Conservation (phyloP, 306 rosid species). For the Gleditsia sinensis region DNA sequence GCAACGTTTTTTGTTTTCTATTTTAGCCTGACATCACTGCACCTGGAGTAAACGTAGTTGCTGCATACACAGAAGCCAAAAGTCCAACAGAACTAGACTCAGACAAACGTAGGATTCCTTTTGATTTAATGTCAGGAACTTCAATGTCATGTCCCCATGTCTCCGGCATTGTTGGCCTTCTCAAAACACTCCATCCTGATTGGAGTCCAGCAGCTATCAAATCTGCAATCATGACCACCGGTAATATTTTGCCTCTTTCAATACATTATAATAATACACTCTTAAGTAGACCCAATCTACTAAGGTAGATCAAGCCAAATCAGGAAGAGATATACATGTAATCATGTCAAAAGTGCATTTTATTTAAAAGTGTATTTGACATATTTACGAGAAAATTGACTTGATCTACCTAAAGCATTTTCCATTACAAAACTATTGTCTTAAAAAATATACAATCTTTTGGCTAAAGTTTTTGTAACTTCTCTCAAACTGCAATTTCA, state of each 20-base stretch:
- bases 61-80: slow-evolving; percentile 41
- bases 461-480: no score
- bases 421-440: no score
- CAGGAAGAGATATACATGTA: no score
- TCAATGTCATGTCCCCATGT: slow-evolving; percentile 70
- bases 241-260: slow-evolving; percentile 11
- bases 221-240: slow-evolving; percentile 79
- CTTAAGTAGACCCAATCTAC: no score
- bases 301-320: no score
- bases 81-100: slow-evolving; percentile 28
- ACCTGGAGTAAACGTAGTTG: slow-evolving; percentile 63
- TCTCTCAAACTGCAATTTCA: slow-evolving; percentile 18
- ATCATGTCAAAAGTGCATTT: no score
- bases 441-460: neutral
- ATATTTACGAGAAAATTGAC: no score
- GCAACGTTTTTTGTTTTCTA: neutral
- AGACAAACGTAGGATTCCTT: slow-evolving; percentile 48
- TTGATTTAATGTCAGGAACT: slow-evolving; percentile 44
- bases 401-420: no score
- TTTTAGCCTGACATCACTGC: slow-evolving; percentile 68
- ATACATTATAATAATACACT: no score
- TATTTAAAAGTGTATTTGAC: no score
- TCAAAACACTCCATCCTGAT: slow-evolving; percentile 52
- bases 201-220: slow-evolving; percentile 68
- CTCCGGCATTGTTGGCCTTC: slow-evolving; percentile 59